Evolutionary conservation across 768 basidiomycete species (phyloP), one percentile per base, ranked within the genome.

Genomic region (Cystofilobasidium macerans): DNA sequence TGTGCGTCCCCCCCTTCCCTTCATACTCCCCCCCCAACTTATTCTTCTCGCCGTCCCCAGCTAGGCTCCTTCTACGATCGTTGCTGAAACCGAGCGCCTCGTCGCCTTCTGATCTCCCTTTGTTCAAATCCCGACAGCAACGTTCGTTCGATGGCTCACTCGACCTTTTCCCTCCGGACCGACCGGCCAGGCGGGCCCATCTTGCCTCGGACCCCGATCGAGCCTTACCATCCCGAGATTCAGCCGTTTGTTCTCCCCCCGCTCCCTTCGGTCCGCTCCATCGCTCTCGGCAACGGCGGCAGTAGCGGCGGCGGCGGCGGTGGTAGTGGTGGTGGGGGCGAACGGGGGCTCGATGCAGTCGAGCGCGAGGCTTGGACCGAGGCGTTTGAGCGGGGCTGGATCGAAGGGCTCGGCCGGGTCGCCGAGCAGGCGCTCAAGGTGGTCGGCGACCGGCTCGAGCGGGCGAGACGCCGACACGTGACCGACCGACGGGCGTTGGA

Each of bases 231-330:
- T 33, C 64, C 22, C n/a, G 40, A 35, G 28, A 35, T 62, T n/a
- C 38, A 75, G 32, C 69, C 72, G 57, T 68, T 76, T 61, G 73
- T 77, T 32, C 66, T 77, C 7, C 76, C 76, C 8, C 70, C 75
- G 13, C 56, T 74, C 20, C 75, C 76, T 0, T 67, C 64, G 1
- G 66, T 77, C 16, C 69, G 71, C 51, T 71, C 74, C 3, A 47
- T 77, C 20, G 73, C 69, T 5, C 70, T 77, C 38, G 76, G 76
- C 43, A n/a, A n/a, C n/a, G n/a, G n/a, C n/a, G n/a, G n/a, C n/a
- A n/a, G n/a, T n/a, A n/a, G n/a, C n/a, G n/a, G n/a, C n/a, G n/a
- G n/a, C n/a, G n/a, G n/a, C n/a, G n/a, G n/a, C n/a, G n/a, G n/a
- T n/a, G n/a, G n/a, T n/a, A n/a, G n/a, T n/a, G n/a, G n/a, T n/a